Evolutionary conservation across 108 stramenopile species (phyloP).

Genomic region (Epipyxis sp.): DNA sequence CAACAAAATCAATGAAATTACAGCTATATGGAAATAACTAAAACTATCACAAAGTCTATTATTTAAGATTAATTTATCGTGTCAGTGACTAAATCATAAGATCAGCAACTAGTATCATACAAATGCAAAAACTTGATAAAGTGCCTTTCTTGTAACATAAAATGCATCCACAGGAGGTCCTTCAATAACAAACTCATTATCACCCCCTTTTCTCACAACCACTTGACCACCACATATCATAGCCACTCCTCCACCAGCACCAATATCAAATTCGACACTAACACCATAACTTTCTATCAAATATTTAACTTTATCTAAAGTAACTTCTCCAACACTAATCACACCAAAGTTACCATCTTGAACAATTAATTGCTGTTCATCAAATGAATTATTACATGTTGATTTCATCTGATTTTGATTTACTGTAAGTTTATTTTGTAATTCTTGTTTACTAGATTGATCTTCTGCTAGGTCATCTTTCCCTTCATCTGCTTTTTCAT

Average conservation of each 20-base stretch:
- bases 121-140: slow-evolving; percentile 28
- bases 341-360: slow-evolving; percentile 9
- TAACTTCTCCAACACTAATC: slow-evolving; percentile 25
- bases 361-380: too few species aligned
- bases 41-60: too few species aligned
- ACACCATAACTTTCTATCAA: not conserved
- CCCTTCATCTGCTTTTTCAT: too few species aligned
- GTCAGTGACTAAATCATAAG: too few species aligned
- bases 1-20: too few species aligned
- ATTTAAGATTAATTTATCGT: too few species aligned
- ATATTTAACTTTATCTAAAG: not conserved
- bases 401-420: too few species aligned
- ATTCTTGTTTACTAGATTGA: too few species aligned
- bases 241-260: not conserved
- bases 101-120: not conserved
- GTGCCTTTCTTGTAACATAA: slow-evolving; percentile 5
- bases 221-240: slow-evolving; percentile 22
- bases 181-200: slow-evolving; percentile 22
- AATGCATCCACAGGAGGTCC: slow-evolving; percentile 13
- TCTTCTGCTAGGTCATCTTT: too few species aligned
- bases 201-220: slow-evolving; percentile 2
- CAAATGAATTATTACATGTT: too few species aligned
- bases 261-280: slow-evolving; percentile 6
- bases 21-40: too few species aligned
- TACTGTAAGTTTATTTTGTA: too few species aligned